Percentiles rank a stretch among this genome's conserved stretches.
Conservation (phyloP, 1,284 basidiomycete species). For the Ustilago esculenta region DNA sequence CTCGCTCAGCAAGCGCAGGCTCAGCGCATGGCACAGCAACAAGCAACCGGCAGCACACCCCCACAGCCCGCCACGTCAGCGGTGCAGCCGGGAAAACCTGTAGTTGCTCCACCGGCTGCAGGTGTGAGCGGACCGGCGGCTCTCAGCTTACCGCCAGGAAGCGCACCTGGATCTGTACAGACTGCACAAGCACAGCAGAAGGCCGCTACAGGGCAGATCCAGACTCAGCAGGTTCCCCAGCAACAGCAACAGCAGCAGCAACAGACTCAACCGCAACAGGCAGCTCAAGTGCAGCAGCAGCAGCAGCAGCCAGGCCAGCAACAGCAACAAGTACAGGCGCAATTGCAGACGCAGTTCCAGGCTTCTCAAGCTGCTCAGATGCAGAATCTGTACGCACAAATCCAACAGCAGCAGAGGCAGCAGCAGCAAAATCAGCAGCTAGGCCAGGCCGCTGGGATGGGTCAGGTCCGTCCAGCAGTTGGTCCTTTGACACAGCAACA, state of each 20-base stretch:
- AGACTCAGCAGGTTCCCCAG: conserved; percentile 13
- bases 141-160: conserved; percentile 12
- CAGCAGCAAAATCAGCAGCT: conserved; percentile 32
- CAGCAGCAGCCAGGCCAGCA: conserved; percentile 15
- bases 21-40: conserved; percentile 39
- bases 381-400: conserved; percentile 46
- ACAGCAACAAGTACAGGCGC: conserved; percentile 31
- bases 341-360: conserved; percentile 28
- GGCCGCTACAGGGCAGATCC: not conserved
- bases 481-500: conserved; percentile 39
- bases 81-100: conserved; percentile 23
- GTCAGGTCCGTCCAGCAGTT: conserved; percentile 25
- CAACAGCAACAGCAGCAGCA: conserved; percentile 16
- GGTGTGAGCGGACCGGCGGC: conserved; percentile 9
- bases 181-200: conserved; percentile 20
- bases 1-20: conserved; percentile 48
- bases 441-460: conserved; percentile 16
- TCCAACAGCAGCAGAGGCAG: conserved; percentile 44
- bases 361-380: conserved; percentile 39
- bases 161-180: conserved; percentile 14
- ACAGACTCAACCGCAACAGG: conserved; percentile 14
- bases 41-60: conserved; percentile 9
- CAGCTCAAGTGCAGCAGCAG: conserved; percentile 15
- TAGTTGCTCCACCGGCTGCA: not conserved
- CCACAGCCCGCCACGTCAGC: conserved; percentile 6